Evolutionary conservation across 768 basidiomycete species (phyloP).

Genomic region (Russula foetens): DNA sequence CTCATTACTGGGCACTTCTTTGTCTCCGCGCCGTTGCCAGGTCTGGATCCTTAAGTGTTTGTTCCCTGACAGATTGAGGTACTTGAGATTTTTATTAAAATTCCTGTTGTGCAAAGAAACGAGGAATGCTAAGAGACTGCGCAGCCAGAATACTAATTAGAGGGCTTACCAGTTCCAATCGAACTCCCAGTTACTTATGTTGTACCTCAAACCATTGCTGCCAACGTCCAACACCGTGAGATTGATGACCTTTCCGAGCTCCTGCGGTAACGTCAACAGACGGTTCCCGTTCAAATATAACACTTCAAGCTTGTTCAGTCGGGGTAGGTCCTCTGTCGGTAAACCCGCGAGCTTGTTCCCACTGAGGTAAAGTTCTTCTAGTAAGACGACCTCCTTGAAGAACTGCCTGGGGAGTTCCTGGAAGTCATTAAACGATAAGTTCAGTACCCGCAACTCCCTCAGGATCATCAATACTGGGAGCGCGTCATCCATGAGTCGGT

Average conservation of each 20-base stretch:
- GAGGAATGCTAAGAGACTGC: background rate
- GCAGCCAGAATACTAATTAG: background rate
- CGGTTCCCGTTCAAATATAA: constrained; percentile 92
- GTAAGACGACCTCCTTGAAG: constrained; percentile 55
- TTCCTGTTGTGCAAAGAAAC: constrained; percentile 51
- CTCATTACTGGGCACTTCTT: constrained; percentile 24
- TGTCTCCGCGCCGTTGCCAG: constrained; percentile 34
- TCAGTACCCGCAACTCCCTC: constrained; percentile 71
- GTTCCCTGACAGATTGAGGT: constrained; percentile 96
- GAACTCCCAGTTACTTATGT: constrained; percentile 96
- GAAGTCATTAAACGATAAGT: constrained; percentile 92
- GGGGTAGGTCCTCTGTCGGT: constrained; percentile 81
- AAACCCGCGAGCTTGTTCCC: constrained; percentile 91
- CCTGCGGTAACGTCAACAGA: constrained; percentile 85
- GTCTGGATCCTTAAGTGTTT: constrained; percentile 94
- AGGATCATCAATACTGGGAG: constrained; percentile 69
- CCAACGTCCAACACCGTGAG: constrained; percentile 86
- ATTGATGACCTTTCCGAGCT: constrained; percentile 73
- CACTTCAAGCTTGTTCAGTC: constrained; percentile 56
- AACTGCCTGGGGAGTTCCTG: constrained; percentile 78
- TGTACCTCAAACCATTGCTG: constrained; percentile 90
- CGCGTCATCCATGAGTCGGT: constrained; percentile 71
- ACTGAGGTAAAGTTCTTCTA: constrained; percentile 87
- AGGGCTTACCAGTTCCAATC: constrained; percentile 93
- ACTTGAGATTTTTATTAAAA: constrained; percentile 87